Evolutionary conservation across 768 basidiomycete genomes (phyloP).

Genomic region (Lenzites betulinus): DNA sequence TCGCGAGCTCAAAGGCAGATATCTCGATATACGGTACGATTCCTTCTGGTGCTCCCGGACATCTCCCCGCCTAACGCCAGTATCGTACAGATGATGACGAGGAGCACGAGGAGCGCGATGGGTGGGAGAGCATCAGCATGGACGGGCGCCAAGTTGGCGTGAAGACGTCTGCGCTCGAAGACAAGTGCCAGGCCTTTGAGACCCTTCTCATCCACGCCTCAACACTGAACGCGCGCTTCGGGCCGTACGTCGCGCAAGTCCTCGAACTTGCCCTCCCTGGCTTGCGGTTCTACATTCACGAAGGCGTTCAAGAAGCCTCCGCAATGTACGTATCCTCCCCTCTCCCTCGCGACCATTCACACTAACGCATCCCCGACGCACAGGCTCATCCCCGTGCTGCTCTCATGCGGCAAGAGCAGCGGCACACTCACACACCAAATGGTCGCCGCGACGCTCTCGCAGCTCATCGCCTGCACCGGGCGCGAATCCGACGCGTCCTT

Average conservation of each 20-base stretch:
- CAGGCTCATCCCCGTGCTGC: conserved; percentile 73
- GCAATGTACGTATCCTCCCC: conserved; percentile 54
- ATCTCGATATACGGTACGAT: conserved; percentile 65
- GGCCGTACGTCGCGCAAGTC: conserved; percentile 70
- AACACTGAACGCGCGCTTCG: conserved; percentile 64
- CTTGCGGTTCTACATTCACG: conserved; percentile 78
- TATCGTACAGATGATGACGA: conserved; percentile 51
- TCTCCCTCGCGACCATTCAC: neutral
- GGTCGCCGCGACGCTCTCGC: conserved; percentile 66
- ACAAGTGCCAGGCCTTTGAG: conserved; percentile 87
- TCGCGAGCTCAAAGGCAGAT: conserved; percentile 81
- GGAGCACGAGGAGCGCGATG: conserved; percentile 59
- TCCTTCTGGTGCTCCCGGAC: neutral
- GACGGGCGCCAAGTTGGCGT: conserved; percentile 79
- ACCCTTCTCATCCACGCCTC: conserved; percentile 82
- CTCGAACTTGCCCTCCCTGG: conserved; percentile 74
- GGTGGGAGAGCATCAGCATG: conserved; percentile 78
- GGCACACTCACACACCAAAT: conserved; percentile 67
- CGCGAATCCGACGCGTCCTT: conserved; percentile 77
- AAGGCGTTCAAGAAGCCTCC: conserved; percentile 79
- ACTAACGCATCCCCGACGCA: neutral
- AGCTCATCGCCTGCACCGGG: conserved; percentile 62
- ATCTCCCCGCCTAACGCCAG: neutral
- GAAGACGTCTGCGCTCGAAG: conserved; percentile 78
- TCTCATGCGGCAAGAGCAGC: conserved; percentile 67